Evolutionary conservation across 179 eudicot genomes (phyloP).

Genomic region (Drosera spatulata): DNA sequence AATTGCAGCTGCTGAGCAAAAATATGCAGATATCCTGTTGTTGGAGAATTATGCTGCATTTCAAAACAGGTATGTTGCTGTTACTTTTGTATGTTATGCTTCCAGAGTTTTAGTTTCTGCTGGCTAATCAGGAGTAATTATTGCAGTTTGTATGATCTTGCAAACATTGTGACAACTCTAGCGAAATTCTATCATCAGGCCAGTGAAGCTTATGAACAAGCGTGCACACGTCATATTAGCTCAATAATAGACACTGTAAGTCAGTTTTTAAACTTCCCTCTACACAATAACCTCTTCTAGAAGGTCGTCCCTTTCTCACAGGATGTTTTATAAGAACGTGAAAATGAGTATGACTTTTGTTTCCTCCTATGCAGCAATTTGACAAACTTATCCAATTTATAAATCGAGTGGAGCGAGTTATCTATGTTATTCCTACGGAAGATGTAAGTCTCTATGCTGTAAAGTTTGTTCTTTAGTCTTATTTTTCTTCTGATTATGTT

Average conservation of each 20-base stretch:
- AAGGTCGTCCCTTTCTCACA: background rate
- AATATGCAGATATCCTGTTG: slow-evolving; percentile 72
- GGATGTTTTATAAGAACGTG: too few species aligned
- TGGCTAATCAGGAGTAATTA: slow-evolving; percentile 16
- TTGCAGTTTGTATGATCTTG: slow-evolving; percentile 91
- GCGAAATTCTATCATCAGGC: slow-evolving; percentile 98
- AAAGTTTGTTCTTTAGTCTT: too few species aligned
- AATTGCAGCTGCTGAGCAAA: slow-evolving; percentile 63
- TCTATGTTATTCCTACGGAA: too few species aligned
- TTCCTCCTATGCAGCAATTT: background rate
- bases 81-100: slow-evolving; percentile 3
- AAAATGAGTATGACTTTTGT: background rate
- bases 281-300: background rate
- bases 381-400: too few species aligned
- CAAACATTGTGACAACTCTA: slow-evolving; percentile 82
- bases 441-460: too few species aligned
- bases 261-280: background rate
- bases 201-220: slow-evolving; percentile 91
- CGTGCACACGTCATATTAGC: slow-evolving; percentile 88
- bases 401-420: too few species aligned
- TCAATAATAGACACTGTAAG: slow-evolving; percentile 83
- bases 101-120: slow-evolving; percentile 2
- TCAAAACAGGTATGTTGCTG: slow-evolving; percentile 65
- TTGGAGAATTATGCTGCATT: slow-evolving; percentile 96
- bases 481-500: too few species aligned